A percentile compares a stretch with the other conserved stretches of the same genome.
Conservation (phyloP, 495 filamentous ascomycete genomes). For the Daldinia loculata region DNA sequence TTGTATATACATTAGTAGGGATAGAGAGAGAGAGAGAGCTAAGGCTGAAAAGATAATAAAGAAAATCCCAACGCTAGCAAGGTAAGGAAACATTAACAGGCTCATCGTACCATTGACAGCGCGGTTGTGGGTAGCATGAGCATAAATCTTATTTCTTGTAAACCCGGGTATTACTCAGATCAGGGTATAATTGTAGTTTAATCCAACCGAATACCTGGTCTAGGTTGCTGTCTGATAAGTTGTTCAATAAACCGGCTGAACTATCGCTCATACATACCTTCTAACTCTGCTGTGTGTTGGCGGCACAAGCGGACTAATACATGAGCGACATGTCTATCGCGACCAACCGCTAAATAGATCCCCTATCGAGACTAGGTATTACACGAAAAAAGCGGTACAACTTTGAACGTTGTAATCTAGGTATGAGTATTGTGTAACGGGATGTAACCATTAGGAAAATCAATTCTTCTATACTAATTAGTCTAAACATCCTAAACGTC, state of each 20-base stretch:
- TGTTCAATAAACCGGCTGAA: not conserved
- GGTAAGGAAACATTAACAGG: constrained; percentile 27
- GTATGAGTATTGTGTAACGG: constrained; percentile 31
- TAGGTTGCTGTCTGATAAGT: not conserved
- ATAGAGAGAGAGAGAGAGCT: not conserved
- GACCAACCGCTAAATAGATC: constrained; percentile 26
- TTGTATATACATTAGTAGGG: not conserved
- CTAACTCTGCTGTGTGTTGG: constrained; percentile 8
- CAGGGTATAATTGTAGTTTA: constrained; percentile 5
- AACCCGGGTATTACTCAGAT: constrained; percentile 8
- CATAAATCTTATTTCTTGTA: constrained; percentile 19
- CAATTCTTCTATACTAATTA: constrained; percentile 13
- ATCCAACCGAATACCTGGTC: constrained; percentile 1
- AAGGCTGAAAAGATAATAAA: constrained; percentile 5
- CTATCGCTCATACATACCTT: not conserved
- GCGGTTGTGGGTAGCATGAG: constrained; percentile 12
- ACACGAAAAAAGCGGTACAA: constrained; percentile 20
- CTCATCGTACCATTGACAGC: constrained; percentile 21
- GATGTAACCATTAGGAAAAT: constrained; percentile 18
- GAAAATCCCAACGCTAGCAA: constrained; percentile 11
- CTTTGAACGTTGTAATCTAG: constrained; percentile 8
- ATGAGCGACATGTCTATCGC: constrained; percentile 3
- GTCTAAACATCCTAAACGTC: not conserved
- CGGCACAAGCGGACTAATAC: constrained; percentile 14
- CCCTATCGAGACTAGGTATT: constrained; percentile 17